Evolutionary conservation across 108 stramenopile genomes (phyloP), one percentile per base, ranked within the genome.

Genomic region (Chaetoceros tenuissimus): DNA sequence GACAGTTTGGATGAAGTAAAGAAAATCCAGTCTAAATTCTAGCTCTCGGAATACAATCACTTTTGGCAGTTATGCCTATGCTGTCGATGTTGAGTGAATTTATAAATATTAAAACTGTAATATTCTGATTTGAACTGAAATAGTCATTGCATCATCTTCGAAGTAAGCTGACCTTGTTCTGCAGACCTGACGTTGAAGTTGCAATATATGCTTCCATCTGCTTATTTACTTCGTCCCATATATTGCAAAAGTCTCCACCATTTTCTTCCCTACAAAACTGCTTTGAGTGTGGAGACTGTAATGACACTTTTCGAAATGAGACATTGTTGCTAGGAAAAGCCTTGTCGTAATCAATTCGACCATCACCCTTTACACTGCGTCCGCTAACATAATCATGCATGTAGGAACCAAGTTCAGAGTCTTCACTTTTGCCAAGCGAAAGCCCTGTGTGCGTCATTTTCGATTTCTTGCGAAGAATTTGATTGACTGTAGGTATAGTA

Each of bases 241-340:
- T 45, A 21, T 24, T 67, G 1, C 65, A 65, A 19, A 69, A 63
- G 31, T 46, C 49, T 0, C 76, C 76, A 1, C 69, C 69, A 30
- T 51, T 59, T 25, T 77, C 72, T 49, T 77, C 76, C 76, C 76
- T 74, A 48, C 72, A 74, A 65, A 77, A 74, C 53, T 77, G 76
- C 48, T 74, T 74, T 3, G 76, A 65, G 54, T 77, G 76, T 44
- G 68, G 47, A 24, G 73, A 74, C 51, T 58, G 30, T 5, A 77
- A 46, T 1, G 64, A 53, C 1, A 74, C 45, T 27, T 53, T 52
- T 62, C 74, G 71, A 61, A 62, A 56, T 18, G 60, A 31, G 21
- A 70, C 43, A 1, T 72, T 72, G n/a, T n/a, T n/a, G n/a, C n/a
- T n/a, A 2, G 76, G 76, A 19, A 77, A 77, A 1, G 72, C 59